A percentile compares a stretch with the other conserved stretches of the same genome.
Evolutionary conservation across 495 filamentous ascomycete species (phyloP).

Genomic region (Penicillium desertorum): DNA sequence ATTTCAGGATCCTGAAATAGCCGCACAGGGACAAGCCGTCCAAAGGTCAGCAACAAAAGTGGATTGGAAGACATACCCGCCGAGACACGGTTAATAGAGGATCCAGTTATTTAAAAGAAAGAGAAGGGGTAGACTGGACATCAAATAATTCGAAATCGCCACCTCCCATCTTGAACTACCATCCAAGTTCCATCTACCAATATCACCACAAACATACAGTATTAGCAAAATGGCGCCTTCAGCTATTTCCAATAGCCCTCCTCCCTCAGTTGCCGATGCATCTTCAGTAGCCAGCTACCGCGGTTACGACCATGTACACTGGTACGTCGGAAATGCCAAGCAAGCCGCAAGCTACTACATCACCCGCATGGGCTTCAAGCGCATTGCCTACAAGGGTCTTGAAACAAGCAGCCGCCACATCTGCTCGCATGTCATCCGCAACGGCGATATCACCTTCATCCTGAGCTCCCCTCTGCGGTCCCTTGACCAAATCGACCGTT

Average conservation of each 20-base stretch:
- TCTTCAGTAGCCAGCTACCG: slow-evolving; percentile 57
- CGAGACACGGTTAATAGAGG: slow-evolving; percentile 16
- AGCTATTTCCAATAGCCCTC: slow-evolving; percentile 59
- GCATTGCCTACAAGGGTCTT: slow-evolving; percentile 78
- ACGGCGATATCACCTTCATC: slow-evolving; percentile 76
- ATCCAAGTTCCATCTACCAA: not conserved
- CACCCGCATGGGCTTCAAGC: slow-evolving; percentile 77
- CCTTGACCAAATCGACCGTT: slow-evolving; percentile 44
- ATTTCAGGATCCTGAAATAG: slow-evolving; percentile 17
- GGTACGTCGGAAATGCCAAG: slow-evolving; percentile 96
- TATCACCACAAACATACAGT: slow-evolving; percentile 1
- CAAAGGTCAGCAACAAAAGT: not conserved
- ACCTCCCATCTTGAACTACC: slow-evolving; percentile 3
- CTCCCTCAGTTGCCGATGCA: slow-evolving; percentile 30
- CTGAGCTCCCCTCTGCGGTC: slow-evolving; percentile 78
- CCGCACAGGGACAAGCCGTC: not conserved
- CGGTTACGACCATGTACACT: slow-evolving; percentile 86
- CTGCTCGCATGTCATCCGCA: slow-evolving; percentile 78
- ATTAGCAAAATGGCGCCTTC: slow-evolving; percentile 65
- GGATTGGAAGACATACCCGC: slow-evolving; percentile 8
- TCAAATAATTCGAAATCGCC: slow-evolving; percentile 7
- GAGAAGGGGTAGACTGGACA: not conserved
- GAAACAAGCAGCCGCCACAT: slow-evolving; percentile 77
- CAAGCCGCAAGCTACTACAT: slow-evolving; percentile 86
- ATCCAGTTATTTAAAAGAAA: slow-evolving; percentile 1